Percentiles rank a stretch among this genome's conserved stretches.
Conservation (phyloP, 306 rosid genomes). For the Dryas drummondii region DNA sequence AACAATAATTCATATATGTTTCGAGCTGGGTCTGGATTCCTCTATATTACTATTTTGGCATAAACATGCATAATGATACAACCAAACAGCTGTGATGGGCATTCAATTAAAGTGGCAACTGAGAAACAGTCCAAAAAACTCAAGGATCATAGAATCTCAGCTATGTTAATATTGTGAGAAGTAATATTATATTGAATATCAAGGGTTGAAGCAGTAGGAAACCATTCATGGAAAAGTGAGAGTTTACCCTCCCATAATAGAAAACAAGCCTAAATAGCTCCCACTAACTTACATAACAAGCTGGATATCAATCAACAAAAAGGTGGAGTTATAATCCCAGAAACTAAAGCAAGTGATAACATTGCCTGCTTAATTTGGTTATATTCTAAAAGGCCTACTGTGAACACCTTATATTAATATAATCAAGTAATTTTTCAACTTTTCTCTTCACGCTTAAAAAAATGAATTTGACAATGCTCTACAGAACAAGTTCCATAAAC, state of each 20-base stretch:
- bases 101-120: conserved; percentile 1
- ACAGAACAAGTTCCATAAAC: neutral
- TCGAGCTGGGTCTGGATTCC: conserved; percentile 8
- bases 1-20: conserved; percentile 1
- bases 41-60: neutral
- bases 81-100: conserved; percentile 6
- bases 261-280: neutral
- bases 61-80: conserved; percentile 8
- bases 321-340: too few species aligned
- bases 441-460: neutral
- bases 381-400: neutral
- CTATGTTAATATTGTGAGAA: neutral
- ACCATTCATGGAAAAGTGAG: neutral
- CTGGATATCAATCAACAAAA: neutral
- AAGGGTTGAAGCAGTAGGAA: neutral
- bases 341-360: neutral
- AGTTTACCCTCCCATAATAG: neutral
- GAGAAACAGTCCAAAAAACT: conserved; percentile 8
- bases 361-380: neutral
- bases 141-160: conserved; percentile 2
- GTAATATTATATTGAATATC: neutral
- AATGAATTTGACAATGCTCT: neutral
- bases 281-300: neutral
- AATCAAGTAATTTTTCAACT: neutral
- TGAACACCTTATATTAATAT: neutral